phyloP scores from a whole-genome alignment of 1,284 basidiomycete genomes.

The Ustilago nuda region DNA sequence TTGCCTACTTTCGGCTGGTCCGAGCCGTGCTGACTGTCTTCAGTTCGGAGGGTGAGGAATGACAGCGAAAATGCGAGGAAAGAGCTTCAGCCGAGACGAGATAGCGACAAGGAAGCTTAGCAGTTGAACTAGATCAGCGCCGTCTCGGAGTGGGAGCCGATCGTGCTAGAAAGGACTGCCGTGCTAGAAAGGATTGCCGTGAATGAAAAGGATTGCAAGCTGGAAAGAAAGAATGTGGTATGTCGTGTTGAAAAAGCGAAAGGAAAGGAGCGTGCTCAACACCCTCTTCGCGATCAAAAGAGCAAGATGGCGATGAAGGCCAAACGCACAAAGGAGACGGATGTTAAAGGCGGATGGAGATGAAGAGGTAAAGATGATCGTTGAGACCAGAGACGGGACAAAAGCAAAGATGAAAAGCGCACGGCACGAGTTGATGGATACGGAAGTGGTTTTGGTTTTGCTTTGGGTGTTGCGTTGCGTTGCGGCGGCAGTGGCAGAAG shows the following conservation, averaged over 20 bases:
- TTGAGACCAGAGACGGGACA: slow-evolving; percentile 1
- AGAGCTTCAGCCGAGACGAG: background rate
- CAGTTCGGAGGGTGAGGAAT: too few relatives aligned
- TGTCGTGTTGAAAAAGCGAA: background rate
- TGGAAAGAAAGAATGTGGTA: background rate
- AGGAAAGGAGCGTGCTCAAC: slow-evolving; percentile 6
- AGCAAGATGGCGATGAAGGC: slow-evolving; percentile 5
- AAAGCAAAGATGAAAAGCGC: background rate
- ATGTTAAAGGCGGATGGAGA: background rate
- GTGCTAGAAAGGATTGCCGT: too few relatives aligned
- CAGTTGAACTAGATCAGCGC: background rate
- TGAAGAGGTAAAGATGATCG: background rate
- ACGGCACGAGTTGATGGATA: background rate
- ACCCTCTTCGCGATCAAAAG: slow-evolving; percentile 15
- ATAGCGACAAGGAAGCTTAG: background rate
- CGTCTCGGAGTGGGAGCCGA: background rate
- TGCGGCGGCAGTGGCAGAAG: background rate
- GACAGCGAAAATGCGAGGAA: too few relatives aligned
- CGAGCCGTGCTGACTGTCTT: background rate
- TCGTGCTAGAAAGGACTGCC: background rate
- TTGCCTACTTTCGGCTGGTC: background rate
- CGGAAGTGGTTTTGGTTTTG: background rate
- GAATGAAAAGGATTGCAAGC: background rate
- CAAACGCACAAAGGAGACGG: slow-evolving; percentile 1
- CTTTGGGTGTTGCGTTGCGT: background rate